Conservation (phyloP, 2,329 filamentous ascomycete genomes). For the Beauveria asiatica region DNA sequence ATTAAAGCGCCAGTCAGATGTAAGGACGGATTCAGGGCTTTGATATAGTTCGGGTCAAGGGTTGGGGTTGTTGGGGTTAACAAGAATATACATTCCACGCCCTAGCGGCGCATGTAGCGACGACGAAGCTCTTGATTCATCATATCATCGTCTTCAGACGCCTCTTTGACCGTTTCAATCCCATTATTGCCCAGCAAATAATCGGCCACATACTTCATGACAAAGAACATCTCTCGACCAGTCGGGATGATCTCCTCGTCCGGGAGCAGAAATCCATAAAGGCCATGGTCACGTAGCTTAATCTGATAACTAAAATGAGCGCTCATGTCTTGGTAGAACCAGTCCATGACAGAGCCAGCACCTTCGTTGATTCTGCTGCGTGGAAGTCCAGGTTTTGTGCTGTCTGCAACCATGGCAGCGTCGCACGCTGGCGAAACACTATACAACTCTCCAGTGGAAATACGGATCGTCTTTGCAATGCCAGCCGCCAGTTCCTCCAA, state of each 20-base stretch:
- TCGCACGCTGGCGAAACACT: conserved; percentile 80
- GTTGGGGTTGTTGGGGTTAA: too few species aligned
- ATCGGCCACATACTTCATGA: conserved; percentile 74
- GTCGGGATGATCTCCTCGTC: conserved; percentile 81
- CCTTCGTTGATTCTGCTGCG: conserved; percentile 55
- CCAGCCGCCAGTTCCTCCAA: conserved; percentile 84
- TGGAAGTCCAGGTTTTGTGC: conserved; percentile 16
- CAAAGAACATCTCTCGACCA: conserved; percentile 77
- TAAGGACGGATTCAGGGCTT: too few species aligned
- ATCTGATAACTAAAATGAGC: conserved; percentile 87
- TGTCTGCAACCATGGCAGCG: conserved; percentile 48
- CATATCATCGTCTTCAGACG: background rate
- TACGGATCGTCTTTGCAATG: conserved; percentile 78
- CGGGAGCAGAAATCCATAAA: conserved; percentile 87
- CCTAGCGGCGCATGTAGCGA: background rate
- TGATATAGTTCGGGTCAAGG: too few species aligned
- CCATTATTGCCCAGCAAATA: conserved; percentile 67
- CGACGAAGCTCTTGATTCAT: conserved; percentile 6
- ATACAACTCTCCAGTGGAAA: conserved; percentile 68
- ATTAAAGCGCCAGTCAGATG: too few species aligned
- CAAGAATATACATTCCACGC: background rate
- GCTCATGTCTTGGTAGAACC: conserved; percentile 82
- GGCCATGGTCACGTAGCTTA: conserved; percentile 87
- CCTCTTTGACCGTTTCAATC: conserved; percentile 37
- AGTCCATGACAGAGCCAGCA: conserved; percentile 84